phyloP scores from a whole-genome alignment of 2,329 filamentous ascomycete genomes.

The Pseudogymnoascus sp. region DNA sequence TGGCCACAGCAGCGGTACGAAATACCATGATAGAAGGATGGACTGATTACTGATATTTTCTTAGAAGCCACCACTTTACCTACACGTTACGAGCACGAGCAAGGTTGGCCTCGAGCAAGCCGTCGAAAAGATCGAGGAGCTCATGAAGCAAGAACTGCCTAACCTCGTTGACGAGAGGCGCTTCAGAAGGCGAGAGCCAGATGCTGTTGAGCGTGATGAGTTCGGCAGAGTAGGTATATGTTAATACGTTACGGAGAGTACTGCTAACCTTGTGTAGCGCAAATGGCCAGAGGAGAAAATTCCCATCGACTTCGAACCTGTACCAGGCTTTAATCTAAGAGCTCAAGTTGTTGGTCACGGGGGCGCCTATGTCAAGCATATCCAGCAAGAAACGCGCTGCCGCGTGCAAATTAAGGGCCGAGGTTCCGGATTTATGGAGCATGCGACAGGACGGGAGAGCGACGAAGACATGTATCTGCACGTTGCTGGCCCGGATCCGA shows the following conservation, averaged over 20 bases:
- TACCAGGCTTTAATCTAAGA: conserved; percentile 90
- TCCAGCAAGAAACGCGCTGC: conserved; percentile 90
- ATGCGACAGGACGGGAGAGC: conserved; percentile 78
- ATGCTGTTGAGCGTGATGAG: conserved; percentile 81
- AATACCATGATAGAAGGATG: background rate
- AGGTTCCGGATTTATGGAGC: conserved; percentile 89
- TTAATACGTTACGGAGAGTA: background rate
- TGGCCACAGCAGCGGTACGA: conserved; percentile 87
- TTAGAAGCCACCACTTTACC: conserved; percentile 86
- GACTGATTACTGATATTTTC: conserved; percentile 15
- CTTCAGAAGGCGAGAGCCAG: conserved; percentile 74
- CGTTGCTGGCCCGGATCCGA: conserved; percentile 82
- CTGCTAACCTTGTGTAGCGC: conserved; percentile 47
- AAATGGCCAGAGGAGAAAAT: conserved; percentile 99
- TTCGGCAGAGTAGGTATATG: conserved; percentile 69
- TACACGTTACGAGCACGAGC: conserved; percentile 87
- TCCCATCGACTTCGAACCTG: conserved; percentile 79
- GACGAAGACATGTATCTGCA: conserved; percentile 97
- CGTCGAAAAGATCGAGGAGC: conserved; percentile 79
- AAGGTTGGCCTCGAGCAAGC: conserved; percentile 90
- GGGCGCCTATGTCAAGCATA: conserved; percentile 95
- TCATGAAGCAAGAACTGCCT: conserved; percentile 93
- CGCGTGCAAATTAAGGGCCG: conserved; percentile 97
- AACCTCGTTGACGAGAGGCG: conserved; percentile 91
- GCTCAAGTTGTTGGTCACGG: conserved; percentile 94